Percentiles rank a stretch among this genome's conserved stretches.
Evolutionary conservation across 2,329 filamentous ascomycete genomes (phyloP).

Genomic region (Fusarium annulatum): DNA sequence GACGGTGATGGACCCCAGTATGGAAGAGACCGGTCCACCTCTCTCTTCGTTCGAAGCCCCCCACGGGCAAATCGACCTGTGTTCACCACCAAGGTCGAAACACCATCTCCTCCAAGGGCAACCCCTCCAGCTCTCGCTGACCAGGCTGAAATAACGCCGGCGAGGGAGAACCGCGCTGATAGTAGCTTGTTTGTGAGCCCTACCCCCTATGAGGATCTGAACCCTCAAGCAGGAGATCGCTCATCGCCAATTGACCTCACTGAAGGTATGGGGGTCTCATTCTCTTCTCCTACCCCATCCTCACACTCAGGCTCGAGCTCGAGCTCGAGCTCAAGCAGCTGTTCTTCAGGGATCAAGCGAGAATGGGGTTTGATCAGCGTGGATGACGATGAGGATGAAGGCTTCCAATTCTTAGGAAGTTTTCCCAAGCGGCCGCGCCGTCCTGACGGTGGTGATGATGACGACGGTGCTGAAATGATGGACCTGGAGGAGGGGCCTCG

Average conservation of each 20-base stretch:
- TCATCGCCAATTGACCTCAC: background rate
- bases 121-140: too few species aligned
- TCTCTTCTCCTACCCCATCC: background rate
- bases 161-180: conserved; percentile 12
- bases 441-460: background rate
- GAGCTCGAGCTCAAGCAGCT: background rate
- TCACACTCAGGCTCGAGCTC: background rate
- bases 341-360: conserved; percentile 1
- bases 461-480: background rate
- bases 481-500: background rate
- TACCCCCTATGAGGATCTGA: conserved; percentile 13
- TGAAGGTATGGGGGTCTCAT: background rate
- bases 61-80: background rate
- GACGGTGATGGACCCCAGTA: background rate
- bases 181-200: conserved; percentile 32
- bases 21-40: background rate
- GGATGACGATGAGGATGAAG: background rate
- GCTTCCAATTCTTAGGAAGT: background rate
- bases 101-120: background rate
- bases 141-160: background rate
- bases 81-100: conserved; percentile 18
- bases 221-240: background rate
- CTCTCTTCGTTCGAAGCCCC: conserved; percentile 21
- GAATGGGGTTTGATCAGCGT: background rate
- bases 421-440: background rate